Evolutionary conservation across 768 basidiomycete genomes (phyloP).

Genomic region (Suillus alpinus): DNA sequence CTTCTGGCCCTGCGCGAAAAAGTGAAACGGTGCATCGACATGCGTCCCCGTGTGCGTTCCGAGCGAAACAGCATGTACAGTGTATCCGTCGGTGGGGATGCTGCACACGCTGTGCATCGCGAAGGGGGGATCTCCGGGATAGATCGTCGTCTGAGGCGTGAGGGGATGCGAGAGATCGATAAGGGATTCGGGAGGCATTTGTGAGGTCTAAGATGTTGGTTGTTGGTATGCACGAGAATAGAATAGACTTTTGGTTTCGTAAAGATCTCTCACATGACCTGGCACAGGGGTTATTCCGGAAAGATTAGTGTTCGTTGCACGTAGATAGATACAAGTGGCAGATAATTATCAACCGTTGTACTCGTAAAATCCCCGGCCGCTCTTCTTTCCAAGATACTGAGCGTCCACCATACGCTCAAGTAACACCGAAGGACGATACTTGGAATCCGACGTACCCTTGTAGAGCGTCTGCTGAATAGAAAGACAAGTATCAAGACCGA

Average conservation of each 20-base stretch:
- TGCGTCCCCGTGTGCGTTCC: slow-evolving; percentile 79
- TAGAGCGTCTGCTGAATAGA: slow-evolving; percentile 90
- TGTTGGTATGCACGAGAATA: neutral
- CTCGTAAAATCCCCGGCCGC: slow-evolving; percentile 93
- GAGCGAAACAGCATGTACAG: slow-evolving; percentile 41
- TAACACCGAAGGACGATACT: slow-evolving; percentile 89
- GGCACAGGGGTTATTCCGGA: neutral
- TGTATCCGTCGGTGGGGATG: slow-evolving; percentile 16
- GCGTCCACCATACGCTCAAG: slow-evolving; percentile 97
- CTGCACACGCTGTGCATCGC: slow-evolving; percentile 20
- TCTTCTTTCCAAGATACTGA: slow-evolving; percentile 90
- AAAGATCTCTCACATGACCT: neutral
- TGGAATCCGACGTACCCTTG: slow-evolving; percentile 86
- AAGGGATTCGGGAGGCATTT: slow-evolving; percentile 19
- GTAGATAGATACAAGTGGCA: neutral
- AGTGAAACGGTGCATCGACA: slow-evolving; percentile 77
- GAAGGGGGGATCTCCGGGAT: slow-evolving; percentile 27
- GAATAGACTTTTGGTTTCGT: neutral
- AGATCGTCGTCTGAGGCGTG: slow-evolving; percentile 20
- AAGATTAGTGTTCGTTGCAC: neutral
- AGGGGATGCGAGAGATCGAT: slow-evolving; percentile 28
- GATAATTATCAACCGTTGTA: slow-evolving; percentile 39
- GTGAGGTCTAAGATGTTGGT: neutral
- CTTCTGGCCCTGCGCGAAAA: slow-evolving; percentile 53
- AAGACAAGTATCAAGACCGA: slow-evolving; percentile 96